These are phyloP conservation scores for Botrytis medusae DNA, from an alignment of 2,329 filamentous ascomycete genomes.

Conservation along the genomic window DNA sequence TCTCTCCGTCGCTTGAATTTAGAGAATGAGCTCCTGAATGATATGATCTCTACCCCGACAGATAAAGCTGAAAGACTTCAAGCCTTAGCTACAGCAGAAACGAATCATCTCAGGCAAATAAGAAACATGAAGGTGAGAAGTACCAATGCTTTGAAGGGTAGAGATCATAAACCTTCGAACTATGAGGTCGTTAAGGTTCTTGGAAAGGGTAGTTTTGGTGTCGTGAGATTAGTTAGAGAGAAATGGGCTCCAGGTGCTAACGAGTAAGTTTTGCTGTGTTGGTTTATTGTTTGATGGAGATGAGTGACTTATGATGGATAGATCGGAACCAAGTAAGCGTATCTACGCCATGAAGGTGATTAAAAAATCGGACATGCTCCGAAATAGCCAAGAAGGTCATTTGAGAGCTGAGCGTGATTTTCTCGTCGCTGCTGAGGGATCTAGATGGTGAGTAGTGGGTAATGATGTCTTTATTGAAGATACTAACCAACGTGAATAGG, in stretches of 20 bases:
- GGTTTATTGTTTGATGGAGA: not conserved
- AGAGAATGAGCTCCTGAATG: conserved; percentile 60
- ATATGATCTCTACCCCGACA: conserved; percentile 40
- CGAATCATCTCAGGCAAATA: conserved; percentile 69
- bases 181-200: conserved; percentile 81
- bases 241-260: conserved; percentile 40
- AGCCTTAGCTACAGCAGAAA: conserved; percentile 67
- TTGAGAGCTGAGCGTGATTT: conserved; percentile 89
- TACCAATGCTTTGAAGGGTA: conserved; percentile 38
- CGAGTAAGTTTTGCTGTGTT: conserved; percentile 25
- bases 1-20: conserved; percentile 61
- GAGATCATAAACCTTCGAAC: conserved; percentile 56
- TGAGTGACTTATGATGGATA: not conserved
- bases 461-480: not conserved
- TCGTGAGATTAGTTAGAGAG: conserved; percentile 82
- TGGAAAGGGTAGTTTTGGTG: conserved; percentile 91
- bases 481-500: conserved; percentile 46
- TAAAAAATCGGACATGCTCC: conserved; percentile 88
- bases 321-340: conserved; percentile 44
- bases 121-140: conserved; percentile 68
- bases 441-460: conserved; percentile 61
- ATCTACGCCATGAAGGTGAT: conserved; percentile 98
- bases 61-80: conserved; percentile 56
- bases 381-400: conserved; percentile 88
- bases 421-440: conserved; percentile 83